Conservation (phyloP, 805 yeast species). For the Vanderwaltozyma polyspora region DNA sequence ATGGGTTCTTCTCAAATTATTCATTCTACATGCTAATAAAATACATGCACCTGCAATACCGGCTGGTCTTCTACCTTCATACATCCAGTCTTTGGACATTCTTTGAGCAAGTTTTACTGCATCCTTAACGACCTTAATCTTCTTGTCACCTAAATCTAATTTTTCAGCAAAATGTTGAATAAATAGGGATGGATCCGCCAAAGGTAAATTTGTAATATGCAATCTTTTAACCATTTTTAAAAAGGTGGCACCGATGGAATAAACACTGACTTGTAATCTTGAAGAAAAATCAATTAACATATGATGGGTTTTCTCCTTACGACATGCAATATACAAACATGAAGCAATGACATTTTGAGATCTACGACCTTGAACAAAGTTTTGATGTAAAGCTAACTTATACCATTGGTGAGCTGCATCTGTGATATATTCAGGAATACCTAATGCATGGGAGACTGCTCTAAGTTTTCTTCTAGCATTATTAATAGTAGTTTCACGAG, state of each 20-base stretch:
- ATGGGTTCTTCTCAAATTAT: conserved; percentile 83
- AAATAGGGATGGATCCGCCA: conserved; percentile 89
- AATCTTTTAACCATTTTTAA: conserved; percentile 82
- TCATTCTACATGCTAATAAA: conserved; percentile 91
- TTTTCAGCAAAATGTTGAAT: conserved; percentile 89
- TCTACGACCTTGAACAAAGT: conserved; percentile 93
- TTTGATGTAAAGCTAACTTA: conserved; percentile 69
- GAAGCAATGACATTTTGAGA: conserved; percentile 94
- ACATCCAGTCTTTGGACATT: conserved; percentile 93
- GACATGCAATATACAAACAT: conserved; percentile 88
- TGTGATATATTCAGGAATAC: conserved; percentile 72
- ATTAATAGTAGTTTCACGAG: conserved; percentile 78
- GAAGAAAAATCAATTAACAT: conserved; percentile 94
- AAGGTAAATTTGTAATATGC: conserved; percentile 65
- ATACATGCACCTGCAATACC: conserved; percentile 98
- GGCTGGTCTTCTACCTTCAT: conserved; percentile 94
- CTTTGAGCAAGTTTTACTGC: conserved; percentile 79
- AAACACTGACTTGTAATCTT: conserved; percentile 79
- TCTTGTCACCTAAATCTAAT: conserved; percentile 66
- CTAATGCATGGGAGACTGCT: conserved; percentile 67
- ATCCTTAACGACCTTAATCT: conserved; percentile 69
- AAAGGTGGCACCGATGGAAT: conserved; percentile 91
- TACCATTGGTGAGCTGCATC: conserved; percentile 88
- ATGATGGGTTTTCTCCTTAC: conserved; percentile 82
- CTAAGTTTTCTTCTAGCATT: conserved; percentile 73